Base-by-base conservation (phyloP, 495 filamentous ascomycete genomes). In the Penicillium manginii region DNA sequence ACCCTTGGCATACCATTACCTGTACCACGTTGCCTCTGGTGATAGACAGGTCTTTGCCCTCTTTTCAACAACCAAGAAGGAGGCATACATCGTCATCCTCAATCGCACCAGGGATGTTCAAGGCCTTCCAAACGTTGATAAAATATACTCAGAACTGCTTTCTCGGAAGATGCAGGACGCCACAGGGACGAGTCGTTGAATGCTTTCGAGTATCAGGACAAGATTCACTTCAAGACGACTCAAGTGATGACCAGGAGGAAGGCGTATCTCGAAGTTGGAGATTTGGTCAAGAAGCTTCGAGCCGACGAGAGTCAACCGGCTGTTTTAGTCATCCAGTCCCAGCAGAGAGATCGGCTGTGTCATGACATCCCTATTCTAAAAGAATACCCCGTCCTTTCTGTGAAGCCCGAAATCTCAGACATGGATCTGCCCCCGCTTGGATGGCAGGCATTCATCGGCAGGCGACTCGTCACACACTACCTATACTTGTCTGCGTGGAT, bases 1-100 rank as follows among this genome's bases (percentile, higher is more conserved):
- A 7, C 77, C 83, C 10, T 74, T 98, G 66, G 85, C 85, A 7
- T 98, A 93, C 67, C 75, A 97, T 46, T 97, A 93, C 68, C 73
- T 99, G 21, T 98, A 96, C 53, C 94, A 99, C 68, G 86, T 98
- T 64, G 85, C 88, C 54, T 87, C 91, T 31, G 92, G 93, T 1
- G 93, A 97, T 40, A 82, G 91, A 40, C 93, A 99, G 67, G 86
- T 98, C 57, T 97, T 97, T 78, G 93, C 89, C 4, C 66, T 98
- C 1, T 97, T 98, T 73, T 98, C 96, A 3, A 92, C 92, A 2
- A 78, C 83, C 1, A 87, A 86, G 59, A 84, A 88, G 50, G 84
- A 91, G 62, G 93, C 93, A 2, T 83, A 97, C 59, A 83, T 99
- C 50, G 79, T 97, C 51, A 86, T 97, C 15, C 83, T 96, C 29